A percentile compares a stretch with the other conserved stretches of the same genome.
Evolutionary conservation across 768 basidiomycete genomes (phyloP).

Genomic region (Macrolepiota fuliginosa): DNA sequence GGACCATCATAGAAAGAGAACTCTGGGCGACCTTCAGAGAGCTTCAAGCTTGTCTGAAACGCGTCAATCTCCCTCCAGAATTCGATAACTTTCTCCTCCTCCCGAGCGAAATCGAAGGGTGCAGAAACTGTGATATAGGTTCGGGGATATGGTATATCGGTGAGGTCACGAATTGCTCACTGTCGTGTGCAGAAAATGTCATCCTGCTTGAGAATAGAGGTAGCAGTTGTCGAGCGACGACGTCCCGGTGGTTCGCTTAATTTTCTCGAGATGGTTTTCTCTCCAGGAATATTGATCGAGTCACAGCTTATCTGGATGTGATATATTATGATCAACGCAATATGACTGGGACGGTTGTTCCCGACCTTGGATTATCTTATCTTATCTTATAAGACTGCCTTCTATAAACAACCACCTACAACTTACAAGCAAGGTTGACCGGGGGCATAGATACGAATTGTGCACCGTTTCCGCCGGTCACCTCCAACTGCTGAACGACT

Average conservation of each 20-base stretch:
- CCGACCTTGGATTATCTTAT: slow-evolving; percentile 2
- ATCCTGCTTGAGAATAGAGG: slow-evolving; percentile 28
- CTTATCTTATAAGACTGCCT: not conserved
- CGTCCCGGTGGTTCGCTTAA: not conserved
- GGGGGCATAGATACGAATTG: no score
- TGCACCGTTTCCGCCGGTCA: no score
- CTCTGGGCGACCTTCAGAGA: slow-evolving; percentile 86
- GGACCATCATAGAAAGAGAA: slow-evolving; percentile 97
- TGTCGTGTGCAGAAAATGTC: slow-evolving; percentile 71
- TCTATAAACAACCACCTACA: not conserved
- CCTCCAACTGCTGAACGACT: no score
- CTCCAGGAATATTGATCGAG: slow-evolving; percentile 6
- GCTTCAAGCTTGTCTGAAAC: slow-evolving; percentile 90
- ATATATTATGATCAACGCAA: not conserved
- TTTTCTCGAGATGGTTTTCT: not conserved
- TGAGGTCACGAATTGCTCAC: slow-evolving; percentile 38
- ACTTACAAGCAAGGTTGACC: not conserved
- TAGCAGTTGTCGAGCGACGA: not conserved
- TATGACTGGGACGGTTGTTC: not conserved
- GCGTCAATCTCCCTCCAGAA: slow-evolving; percentile 98
- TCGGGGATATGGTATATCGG: slow-evolving; percentile 8
- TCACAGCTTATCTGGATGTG: slow-evolving; percentile 8
- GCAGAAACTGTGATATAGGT: slow-evolving; percentile 53
- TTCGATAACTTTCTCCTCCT: slow-evolving; percentile 85
- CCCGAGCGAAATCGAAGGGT: slow-evolving; percentile 80